Conservation (phyloP, 768 basidiomycete genomes). For the Collybiopsis confluens region DNA sequence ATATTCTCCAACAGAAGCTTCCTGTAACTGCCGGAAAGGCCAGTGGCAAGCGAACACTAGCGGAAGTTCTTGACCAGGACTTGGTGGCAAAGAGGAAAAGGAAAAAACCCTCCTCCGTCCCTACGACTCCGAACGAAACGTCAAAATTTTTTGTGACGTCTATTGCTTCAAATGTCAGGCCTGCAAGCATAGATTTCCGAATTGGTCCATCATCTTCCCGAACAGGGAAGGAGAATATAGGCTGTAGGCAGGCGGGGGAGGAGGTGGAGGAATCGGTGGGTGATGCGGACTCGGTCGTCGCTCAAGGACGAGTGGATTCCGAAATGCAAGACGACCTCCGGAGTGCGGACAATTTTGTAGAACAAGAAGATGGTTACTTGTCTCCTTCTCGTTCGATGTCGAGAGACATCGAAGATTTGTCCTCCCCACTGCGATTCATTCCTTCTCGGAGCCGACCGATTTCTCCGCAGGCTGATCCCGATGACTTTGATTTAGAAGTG, state of each 20-base stretch:
- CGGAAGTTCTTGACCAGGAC: slow-evolving; percentile 68
- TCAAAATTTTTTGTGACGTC: slow-evolving; percentile 35
- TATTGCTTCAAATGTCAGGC: slow-evolving; percentile 4
- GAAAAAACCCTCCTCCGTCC: slow-evolving; percentile 15
- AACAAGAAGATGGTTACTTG: slow-evolving; percentile 80
- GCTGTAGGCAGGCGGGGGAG: slow-evolving; percentile 11
- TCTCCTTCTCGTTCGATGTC: slow-evolving; percentile 62
- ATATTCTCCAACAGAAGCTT: no score
- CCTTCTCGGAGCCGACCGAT: slow-evolving; percentile 20
- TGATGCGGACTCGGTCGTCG: slow-evolving; percentile 25
- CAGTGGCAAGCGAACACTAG: slow-evolving; percentile 74
- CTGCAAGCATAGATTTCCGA: not conserved
- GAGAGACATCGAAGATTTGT: slow-evolving; percentile 58
- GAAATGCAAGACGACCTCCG: slow-evolving; percentile 40
- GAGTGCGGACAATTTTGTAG: slow-evolving; percentile 40
- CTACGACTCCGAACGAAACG: slow-evolving; percentile 15
- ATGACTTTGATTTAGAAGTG: slow-evolving; percentile 44
- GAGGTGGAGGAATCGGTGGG: slow-evolving; percentile 10
- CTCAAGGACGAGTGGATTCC: slow-evolving; percentile 32
- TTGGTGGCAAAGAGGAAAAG: slow-evolving; percentile 44
- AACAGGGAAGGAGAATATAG: slow-evolving; percentile 9
- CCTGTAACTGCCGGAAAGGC: slow-evolving; percentile 42
- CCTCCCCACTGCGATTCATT: slow-evolving; percentile 61
- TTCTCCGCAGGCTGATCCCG: not conserved
- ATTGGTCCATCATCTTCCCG: slow-evolving; percentile 11